Evolutionary conservation across 179 eudicot species (phyloP), one percentile per base, ranked within the genome.

Genomic region (Actinidia arguta): DNA sequence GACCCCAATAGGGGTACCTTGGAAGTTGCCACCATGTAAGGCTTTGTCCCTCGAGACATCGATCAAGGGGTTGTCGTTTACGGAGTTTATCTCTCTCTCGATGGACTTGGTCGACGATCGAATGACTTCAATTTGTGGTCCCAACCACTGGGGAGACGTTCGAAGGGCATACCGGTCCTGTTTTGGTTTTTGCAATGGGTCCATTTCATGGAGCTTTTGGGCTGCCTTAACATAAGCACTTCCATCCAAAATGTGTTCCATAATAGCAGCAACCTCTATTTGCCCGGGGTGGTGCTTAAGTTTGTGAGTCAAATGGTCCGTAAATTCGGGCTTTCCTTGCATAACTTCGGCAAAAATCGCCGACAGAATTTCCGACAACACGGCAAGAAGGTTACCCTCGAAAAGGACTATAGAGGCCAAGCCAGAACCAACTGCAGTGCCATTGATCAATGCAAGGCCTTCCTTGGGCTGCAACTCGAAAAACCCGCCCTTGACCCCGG

Each of bases 261-360:
- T 88, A 11, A 86, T 88, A 1, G 89, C 88, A 1, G 90, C 90
- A 0, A 88, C 88, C 76, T 88, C 90, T 50, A 88, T 88, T 68
- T 88, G 89, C 48, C 91, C 89, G 0, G 91, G 91, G 51, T 86
- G 91, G 80, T 88, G 91, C 82, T 88, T 88, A 42, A 88, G 75
- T 46, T 84, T 83, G 54, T 88, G 91, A 0, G 91, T 88, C 73
- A 88, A 58, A 47, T 86, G 89, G 63, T 88, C 90, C 2, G 90
- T 84, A 51, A 88, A 88, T 58, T 88, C 90, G 0, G 87, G 87
- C 72, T 88, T 88, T 4, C 90, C 90, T 14, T 83, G 85, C 90
- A 88, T 88, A 6, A 86, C 90, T 54, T 88, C 89, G 0, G 86
- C 86, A 50, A 86, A 86, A n/a, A 84, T 27, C 1, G 89, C 89